Conservation (phyloP, 148 eudicot genomes). For the Persicaria tinctoria region DNA sequence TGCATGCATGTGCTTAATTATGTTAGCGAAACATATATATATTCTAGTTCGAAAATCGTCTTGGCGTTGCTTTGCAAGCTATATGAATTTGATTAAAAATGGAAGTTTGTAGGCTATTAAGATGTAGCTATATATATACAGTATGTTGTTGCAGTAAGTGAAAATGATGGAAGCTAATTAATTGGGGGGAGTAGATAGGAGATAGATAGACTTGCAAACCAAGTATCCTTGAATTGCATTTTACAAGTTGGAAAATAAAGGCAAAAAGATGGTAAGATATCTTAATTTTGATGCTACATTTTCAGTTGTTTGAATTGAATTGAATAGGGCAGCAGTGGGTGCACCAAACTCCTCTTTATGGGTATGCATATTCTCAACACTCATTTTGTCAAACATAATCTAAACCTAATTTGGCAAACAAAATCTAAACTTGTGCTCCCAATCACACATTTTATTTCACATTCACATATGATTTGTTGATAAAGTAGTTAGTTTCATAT, state of each 20-base stretch:
- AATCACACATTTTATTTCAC: no score
- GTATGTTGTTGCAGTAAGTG: neutral
- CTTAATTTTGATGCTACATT: neutral
- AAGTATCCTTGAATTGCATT: neutral
- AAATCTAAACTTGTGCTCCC: no score
- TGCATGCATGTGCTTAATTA: no score
- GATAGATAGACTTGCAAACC: neutral
- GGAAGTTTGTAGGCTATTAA: no score
- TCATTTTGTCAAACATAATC: neutral
- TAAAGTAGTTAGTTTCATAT: no score
- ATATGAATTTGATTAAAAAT: no score
- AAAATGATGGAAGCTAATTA: neutral
- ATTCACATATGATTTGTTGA: no score
- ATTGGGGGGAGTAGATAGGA: neutral
- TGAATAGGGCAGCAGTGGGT: neutral
- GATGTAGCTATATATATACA: no score
- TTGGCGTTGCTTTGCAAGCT: no score
- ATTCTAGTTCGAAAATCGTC: no score
- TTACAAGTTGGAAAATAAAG: neutral
- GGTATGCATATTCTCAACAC: neutral
- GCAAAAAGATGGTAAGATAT: neutral
- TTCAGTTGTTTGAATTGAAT: neutral
- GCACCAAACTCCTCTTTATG: conserved; percentile 3
- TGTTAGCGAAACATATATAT: no score
- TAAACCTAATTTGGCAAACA: no score